Conservation (phyloP, 352 stramenopile species). For the Globisporangium yorkense region DNA sequence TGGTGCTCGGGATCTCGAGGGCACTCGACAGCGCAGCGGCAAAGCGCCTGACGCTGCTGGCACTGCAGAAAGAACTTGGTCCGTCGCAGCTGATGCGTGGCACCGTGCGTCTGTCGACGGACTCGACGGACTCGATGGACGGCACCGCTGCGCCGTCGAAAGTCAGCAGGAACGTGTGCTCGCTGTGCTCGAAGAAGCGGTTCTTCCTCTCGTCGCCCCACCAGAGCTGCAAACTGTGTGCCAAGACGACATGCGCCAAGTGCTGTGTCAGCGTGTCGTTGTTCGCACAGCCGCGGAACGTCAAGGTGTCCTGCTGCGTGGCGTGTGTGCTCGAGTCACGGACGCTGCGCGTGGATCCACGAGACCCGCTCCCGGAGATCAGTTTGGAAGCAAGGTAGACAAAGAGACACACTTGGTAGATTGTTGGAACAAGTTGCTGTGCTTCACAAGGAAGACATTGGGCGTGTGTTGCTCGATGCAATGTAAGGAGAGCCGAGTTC, state of each 20-base stretch:
- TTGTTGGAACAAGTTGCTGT: not conserved
- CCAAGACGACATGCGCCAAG: conserved; percentile 31
- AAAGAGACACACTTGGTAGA: not conserved
- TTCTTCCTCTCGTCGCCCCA: not conserved
- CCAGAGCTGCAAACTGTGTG: not conserved
- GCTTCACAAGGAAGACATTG: not conserved
- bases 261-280: conserved; percentile 39
- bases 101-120: conserved; percentile 3
- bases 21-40: conserved; percentile 10
- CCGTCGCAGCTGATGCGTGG: not conserved
- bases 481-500: no score
- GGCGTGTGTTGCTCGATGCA: no score
- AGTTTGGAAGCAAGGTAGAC: not conserved
- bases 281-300: conserved; percentile 24
- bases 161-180: not conserved
- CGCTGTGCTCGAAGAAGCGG: not conserved
- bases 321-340: conserved; percentile 42
- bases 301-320: conserved; percentile 43
- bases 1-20: conserved; percentile 13
- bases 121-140: not conserved
- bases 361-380: conserved; percentile 27
- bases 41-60: conserved; percentile 14
- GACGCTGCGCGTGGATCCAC: conserved; percentile 26
- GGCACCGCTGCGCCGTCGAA: not conserved
- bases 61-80: not conserved